Conservation (phyloP, 176 grass and related monocot species). For the Calamus simplicifolius region DNA sequence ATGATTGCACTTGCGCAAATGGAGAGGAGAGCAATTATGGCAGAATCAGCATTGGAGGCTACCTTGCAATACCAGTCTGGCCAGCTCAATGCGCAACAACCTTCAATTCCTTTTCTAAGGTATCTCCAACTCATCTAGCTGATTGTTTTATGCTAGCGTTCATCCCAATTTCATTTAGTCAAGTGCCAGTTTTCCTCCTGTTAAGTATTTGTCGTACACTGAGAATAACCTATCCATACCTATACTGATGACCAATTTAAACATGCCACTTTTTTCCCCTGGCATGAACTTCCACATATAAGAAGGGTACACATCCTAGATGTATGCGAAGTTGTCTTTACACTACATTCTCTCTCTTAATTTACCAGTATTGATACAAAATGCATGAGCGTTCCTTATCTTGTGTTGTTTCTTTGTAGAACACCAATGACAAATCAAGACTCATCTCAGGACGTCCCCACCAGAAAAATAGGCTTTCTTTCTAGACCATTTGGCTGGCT, state of each 20-base stretch:
- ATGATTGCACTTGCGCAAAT: conserved; percentile 54
- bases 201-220: too few species aligned
- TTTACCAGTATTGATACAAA: background rate
- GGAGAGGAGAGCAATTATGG: conserved; percentile 97
- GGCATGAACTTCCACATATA: too few species aligned
- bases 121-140: conserved; percentile 11
- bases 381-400: too few species aligned
- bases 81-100: conserved; percentile 79
- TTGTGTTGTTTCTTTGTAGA: conserved; percentile 17
- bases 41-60: conserved; percentile 96
- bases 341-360: background rate
- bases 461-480: conserved; percentile 95
- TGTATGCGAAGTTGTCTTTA: too few species aligned
- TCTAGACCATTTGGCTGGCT: conserved; percentile 69
- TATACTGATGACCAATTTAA: too few species aligned
- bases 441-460: conserved; percentile 68
- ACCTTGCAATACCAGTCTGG: conserved; percentile 97
- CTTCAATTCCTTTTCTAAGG: conserved; percentile 73
- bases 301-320: too few species aligned
- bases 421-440: conserved; percentile 65
- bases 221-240: too few species aligned
- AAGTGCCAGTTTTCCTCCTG: too few species aligned
- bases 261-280: too few species aligned
- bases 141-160: too few species aligned
- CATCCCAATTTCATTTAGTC: too few species aligned